phyloP scores from a whole-genome alignment of 2,329 filamentous ascomycete species.

The Chaetomium olivaceum region DNA sequence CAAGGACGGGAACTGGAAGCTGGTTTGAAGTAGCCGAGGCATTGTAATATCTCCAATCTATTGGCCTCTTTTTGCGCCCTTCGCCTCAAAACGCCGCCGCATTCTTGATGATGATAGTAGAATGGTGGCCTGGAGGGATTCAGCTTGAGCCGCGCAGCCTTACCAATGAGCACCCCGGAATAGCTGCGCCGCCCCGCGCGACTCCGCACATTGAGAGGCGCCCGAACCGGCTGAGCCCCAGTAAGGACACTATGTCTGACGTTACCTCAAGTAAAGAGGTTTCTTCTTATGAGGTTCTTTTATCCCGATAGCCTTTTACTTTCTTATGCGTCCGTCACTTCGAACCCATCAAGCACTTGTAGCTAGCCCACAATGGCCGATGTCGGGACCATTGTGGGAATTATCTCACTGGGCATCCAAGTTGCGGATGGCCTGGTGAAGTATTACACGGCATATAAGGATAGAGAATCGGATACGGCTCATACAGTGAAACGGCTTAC shows the following conservation, averaged over 20 bases:
- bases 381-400: constrained; percentile 8
- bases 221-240: neutral
- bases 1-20: constrained; percentile 65
- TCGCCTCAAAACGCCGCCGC: neutral
- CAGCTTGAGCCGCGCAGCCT: neutral
- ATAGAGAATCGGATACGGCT: constrained; percentile 34
- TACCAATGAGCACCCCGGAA: neutral
- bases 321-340: neutral
- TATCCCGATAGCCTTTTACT: neutral
- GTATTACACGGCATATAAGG: constrained; percentile 39
- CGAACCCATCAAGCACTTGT: neutral
- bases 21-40: constrained; percentile 46
- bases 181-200: neutral
- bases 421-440: constrained; percentile 38
- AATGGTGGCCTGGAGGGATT: neutral
- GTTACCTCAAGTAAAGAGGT: neutral
- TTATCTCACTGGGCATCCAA: constrained; percentile 43
- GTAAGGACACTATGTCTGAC: neutral
- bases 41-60: neutral
- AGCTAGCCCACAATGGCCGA: constrained; percentile 10
- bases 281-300: neutral
- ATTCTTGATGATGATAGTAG: neutral
- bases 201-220: neutral
- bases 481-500: constrained; percentile 35
- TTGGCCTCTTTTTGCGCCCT: neutral